Conservation (phyloP, 352 stramenopile species). For the Pythium aphanidermatum region DNA sequence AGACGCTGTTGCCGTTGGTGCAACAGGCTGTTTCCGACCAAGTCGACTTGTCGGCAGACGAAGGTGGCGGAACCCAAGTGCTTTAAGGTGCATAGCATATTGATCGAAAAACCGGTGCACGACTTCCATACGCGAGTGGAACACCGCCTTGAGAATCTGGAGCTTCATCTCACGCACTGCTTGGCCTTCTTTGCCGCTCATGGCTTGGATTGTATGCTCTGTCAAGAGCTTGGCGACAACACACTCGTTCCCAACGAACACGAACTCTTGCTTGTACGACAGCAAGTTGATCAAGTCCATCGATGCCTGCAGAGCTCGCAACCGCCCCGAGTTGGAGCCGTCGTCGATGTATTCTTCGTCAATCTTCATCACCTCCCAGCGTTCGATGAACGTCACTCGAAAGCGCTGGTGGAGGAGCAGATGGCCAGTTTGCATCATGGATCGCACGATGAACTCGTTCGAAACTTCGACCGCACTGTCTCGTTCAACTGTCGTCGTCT, state of each 20-base stretch:
- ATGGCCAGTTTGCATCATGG: slow-evolving; percentile 56
- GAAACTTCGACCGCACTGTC: slow-evolving; percentile 36
- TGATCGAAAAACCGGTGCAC: slow-evolving; percentile 66
- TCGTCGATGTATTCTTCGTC: slow-evolving; percentile 42
- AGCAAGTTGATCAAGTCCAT: slow-evolving; percentile 83
- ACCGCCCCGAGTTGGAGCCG: slow-evolving; percentile 35
- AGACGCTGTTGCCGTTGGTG: neutral
- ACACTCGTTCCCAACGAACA: slow-evolving; percentile 66
- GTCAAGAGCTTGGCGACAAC: slow-evolving; percentile 70
- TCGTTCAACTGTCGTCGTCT: neutral
- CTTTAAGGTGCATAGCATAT: slow-evolving; percentile 51
- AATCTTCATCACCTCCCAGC: slow-evolving; percentile 55
- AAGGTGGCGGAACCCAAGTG: slow-evolving; percentile 61
- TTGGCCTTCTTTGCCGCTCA: slow-evolving; percentile 54
- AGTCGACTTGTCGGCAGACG: slow-evolving; percentile 27
- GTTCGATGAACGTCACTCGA: slow-evolving; percentile 71
- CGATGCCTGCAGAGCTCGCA: slow-evolving; percentile 51
- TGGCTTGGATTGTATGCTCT: slow-evolving; percentile 67
- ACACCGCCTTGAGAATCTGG: slow-evolving; percentile 66
- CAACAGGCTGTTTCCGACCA: slow-evolving; percentile 7
- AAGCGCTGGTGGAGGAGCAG: slow-evolving; percentile 62
- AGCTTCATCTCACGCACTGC: slow-evolving; percentile 61
- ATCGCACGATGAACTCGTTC: slow-evolving; percentile 38
- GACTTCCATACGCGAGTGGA: slow-evolving; percentile 61
- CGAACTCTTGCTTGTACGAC: slow-evolving; percentile 84